These are phyloP conservation scores for Globisporangium emineosum DNA, from an alignment of 352 stramenopile genomes.

Conservation along the genomic window DNA sequence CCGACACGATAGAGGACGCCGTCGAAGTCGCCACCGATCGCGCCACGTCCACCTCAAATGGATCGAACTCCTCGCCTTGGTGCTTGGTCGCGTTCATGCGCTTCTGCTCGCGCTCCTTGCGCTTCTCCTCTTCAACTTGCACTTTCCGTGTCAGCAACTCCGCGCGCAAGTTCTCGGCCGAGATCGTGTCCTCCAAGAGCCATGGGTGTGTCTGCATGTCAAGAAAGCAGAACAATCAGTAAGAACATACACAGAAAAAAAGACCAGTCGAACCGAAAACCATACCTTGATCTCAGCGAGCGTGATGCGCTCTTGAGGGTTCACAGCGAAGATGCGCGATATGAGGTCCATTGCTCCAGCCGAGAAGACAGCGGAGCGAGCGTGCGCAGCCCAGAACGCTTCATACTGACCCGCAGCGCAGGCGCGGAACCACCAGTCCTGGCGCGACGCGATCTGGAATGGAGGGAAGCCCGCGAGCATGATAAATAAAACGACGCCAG, in stretches of 20 bases:
- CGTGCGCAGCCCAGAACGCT: constrained; percentile 76
- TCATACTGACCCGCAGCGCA: constrained; percentile 72
- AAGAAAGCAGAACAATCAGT: background rate
- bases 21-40: constrained; percentile 39
- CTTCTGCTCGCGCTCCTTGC: constrained; percentile 24
- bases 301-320: constrained; percentile 72
- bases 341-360: constrained; percentile 67
- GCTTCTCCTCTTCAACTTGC: constrained; percentile 31
- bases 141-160: constrained; percentile 62
- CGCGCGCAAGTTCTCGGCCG: constrained; percentile 35
- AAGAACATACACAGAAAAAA: background rate
- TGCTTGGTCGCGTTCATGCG: constrained; percentile 26
- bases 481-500: constrained; percentile 92
- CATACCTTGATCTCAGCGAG: constrained; percentile 71
- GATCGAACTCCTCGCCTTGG: constrained; percentile 67
- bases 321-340: constrained; percentile 66
- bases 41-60: constrained; percentile 41
- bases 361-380: constrained; percentile 70
- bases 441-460: constrained; percentile 85
- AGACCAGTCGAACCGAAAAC: background rate
- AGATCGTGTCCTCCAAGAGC: constrained; percentile 50
- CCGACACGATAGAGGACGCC: constrained; percentile 29
- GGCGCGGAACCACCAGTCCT: constrained; percentile 90
- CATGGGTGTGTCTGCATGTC: constrained; percentile 55
- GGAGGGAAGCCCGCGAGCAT: constrained; percentile 91